These are phyloP conservation scores for Chalciporus pseudorubinellus DNA, from an alignment of 768 basidiomycete genomes.

Conservation along the genomic window DNA sequence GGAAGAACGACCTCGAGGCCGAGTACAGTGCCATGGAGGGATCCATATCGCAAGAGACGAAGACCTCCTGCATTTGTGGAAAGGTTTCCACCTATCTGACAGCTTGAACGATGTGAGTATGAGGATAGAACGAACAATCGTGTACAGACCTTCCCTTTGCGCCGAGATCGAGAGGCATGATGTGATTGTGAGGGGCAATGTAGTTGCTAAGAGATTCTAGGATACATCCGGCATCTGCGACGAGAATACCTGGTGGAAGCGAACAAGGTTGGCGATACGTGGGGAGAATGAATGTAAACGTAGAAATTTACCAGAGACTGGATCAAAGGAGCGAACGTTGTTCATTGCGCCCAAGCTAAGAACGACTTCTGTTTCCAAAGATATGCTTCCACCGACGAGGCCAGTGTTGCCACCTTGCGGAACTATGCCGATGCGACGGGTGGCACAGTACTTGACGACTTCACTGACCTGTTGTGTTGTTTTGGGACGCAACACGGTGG, in stretches of 20 bases:
- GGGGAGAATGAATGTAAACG: background rate
- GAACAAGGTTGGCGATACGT: constrained; percentile 1
- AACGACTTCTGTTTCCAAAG: constrained; percentile 83
- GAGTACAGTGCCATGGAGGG: constrained; percentile 90
- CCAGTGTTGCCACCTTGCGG: constrained; percentile 99
- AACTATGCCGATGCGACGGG: constrained; percentile 80
- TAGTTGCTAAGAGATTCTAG: constrained; percentile 85
- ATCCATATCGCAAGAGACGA: constrained; percentile 89
- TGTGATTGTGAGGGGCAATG: constrained; percentile 83
- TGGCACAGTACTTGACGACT: constrained; percentile 84
- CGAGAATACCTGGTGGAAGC: constrained; percentile 67
- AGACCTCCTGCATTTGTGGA: constrained; percentile 98
- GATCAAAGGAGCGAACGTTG: constrained; percentile 77
- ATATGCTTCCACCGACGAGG: constrained; percentile 92
- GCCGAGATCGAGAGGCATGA: constrained; percentile 94
- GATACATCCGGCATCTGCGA: constrained; percentile 93
- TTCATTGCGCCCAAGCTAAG: constrained; percentile 82
- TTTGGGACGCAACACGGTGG: constrained; percentile 86
- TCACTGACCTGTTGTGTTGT: constrained; percentile 84
- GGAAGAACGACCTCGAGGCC: constrained; percentile 95
- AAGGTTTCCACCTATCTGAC: constrained; percentile 97
- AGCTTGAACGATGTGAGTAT: constrained; percentile 44
- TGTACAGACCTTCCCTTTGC: constrained; percentile 86
- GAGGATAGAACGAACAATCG: constrained; percentile 1
- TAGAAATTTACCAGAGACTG: constrained; percentile 62